Conservation (phyloP, 2,329 filamentous ascomycete genomes). For the Sporothrix humicola region DNA sequence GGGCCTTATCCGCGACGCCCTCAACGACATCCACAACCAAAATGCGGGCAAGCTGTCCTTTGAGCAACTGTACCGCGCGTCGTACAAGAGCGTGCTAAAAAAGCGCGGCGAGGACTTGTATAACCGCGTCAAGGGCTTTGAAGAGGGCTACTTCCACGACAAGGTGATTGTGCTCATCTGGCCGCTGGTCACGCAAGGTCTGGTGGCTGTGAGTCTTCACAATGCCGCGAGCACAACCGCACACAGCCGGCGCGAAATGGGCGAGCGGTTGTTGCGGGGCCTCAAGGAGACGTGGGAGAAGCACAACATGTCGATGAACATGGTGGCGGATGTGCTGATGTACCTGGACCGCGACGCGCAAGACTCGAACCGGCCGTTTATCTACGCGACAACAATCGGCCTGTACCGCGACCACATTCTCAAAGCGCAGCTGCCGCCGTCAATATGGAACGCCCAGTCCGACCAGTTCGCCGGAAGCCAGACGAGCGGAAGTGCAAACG, state of each 20-base stretch:
- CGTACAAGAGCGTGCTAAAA: conserved; percentile 90
- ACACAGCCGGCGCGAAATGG: conserved; percentile 78
- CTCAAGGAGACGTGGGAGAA: conserved; percentile 83
- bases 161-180: conserved; percentile 75
- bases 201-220: conserved; percentile 66
- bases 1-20: conserved; percentile 74
- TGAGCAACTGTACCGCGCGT: conserved; percentile 91
- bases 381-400: conserved; percentile 83
- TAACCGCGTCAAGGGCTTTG: conserved; percentile 77
- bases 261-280: conserved; percentile 80
- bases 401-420: conserved; percentile 89
- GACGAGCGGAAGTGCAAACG: background rate
- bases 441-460: conserved; percentile 28
- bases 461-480: conserved; percentile 1
- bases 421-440: conserved; percentile 51
- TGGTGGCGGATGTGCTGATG: conserved; percentile 77
- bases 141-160: conserved; percentile 77
- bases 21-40: conserved; percentile 88
- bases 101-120: conserved; percentile 86
- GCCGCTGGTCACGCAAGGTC: conserved; percentile 70
- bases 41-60: conserved; percentile 90
- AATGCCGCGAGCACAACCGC: conserved; percentile 64
- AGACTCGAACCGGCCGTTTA: conserved; percentile 73
- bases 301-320: conserved; percentile 91
- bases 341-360: conserved; percentile 88